Conservation (phyloP, 2,329 filamentous ascomycete genomes). For the Acrodontium crateriforme region DNA sequence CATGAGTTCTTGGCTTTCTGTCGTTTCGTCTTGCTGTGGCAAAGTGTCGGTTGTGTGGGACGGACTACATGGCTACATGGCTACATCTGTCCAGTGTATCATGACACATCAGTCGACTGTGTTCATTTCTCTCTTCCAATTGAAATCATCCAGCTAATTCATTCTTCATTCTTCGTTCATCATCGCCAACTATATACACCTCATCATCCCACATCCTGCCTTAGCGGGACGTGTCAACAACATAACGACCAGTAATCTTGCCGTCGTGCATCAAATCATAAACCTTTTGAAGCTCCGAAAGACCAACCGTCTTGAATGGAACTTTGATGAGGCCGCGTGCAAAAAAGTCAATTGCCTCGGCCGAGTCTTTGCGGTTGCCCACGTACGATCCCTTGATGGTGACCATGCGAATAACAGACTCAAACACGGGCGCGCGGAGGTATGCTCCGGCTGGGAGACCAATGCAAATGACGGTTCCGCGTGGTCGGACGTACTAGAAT, state of each 20-base stretch:
- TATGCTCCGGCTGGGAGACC: constrained; percentile 71
- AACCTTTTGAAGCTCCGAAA: constrained; percentile 67
- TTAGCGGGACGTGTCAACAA: constrained; percentile 59
- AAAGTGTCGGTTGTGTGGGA: no score
- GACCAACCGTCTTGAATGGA: constrained; percentile 72
- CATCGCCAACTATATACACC: no score
- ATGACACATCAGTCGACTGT: no score
- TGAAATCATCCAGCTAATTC: no score
- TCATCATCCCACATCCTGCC: not conserved
- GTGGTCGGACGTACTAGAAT: constrained; percentile 62
- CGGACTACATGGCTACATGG: no score
- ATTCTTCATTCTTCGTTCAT: no score
- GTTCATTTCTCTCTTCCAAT: no score
- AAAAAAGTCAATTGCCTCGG: constrained; percentile 87
- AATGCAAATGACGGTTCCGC: constrained; percentile 74
- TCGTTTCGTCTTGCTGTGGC: no score
- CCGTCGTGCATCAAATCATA: constrained; percentile 51
- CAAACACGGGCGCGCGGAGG: constrained; percentile 74
- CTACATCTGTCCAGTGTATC: no score
- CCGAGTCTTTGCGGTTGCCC: constrained; percentile 75
- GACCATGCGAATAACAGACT: constrained; percentile 81
- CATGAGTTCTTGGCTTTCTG: no score
- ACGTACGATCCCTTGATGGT: constrained; percentile 88
- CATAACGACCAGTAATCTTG: constrained; percentile 61
- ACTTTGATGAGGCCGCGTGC: constrained; percentile 68